Base-by-base conservation (phyloP, 257 asterid genomes). In the Penstemon eatonii region DNA sequence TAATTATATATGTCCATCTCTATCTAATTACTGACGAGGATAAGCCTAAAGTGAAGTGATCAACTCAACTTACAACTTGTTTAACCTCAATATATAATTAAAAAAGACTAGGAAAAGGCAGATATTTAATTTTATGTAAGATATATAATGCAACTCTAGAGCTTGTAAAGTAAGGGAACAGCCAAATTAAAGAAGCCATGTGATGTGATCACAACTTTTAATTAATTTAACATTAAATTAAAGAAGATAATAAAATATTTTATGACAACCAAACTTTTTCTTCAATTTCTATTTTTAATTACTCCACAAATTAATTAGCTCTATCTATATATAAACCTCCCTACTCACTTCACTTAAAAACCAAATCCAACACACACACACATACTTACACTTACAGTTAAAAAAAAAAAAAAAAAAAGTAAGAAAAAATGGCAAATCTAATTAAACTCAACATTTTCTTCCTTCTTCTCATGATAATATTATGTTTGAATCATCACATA, bases 271-370 rank as follows among this genome's bases (percentile, higher is more conserved):
- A 7, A 46, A 7, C 47, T 36, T 69, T 69, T 69, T 6, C 39
- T 52, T 37, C 50, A 63, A 43, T 60, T 60, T 49, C 12, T 41
- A 42, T 15, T 6, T n/a, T 13, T 0, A 25, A 12, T 42, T 10
- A 44, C 36, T 12, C 0, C 33, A 47, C 10, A 3, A 6, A 11
- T 4, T 37, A 5, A 36, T 8, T 3, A 47, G 3, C 15, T 5
- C 46, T 76, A 69, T 5, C 46, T 76, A 69, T 80, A 75, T 75
- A 80, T 66, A 75, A 75, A 46, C 12, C 66, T 50, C 65, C 56
- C 53, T 15, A 9, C 71, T 60, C 64, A 40, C 36, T 15, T 45
- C 60, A 69, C 61, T 55, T 4, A 10, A 64, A 46, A 43, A 12
- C 56, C 33, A 25, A 1, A 25, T 4, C 25, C 46, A 65, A 12